phyloP scores from a whole-genome alignment of 1,284 basidiomycete genomes.

The Sporisorium iseilematis-ciliati region DNA sequence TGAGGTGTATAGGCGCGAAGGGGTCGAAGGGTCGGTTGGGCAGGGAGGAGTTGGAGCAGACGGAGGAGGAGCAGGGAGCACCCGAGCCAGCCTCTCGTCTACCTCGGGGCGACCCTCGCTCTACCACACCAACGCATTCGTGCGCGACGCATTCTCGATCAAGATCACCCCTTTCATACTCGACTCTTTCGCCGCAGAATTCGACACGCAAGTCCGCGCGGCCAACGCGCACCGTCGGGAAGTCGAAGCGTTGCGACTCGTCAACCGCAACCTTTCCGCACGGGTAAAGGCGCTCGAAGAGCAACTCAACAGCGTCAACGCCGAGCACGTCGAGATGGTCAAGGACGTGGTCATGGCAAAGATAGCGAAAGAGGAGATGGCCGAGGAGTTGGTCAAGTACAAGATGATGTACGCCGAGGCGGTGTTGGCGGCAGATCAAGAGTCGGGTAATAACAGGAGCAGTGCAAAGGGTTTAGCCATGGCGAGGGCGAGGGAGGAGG shows the following conservation, averaged over 20 bases:
- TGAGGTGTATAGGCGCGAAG: constrained; percentile 51
- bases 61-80: not conserved
- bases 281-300: constrained; percentile 64
- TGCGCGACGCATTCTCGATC: constrained; percentile 63
- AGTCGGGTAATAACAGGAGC: constrained; percentile 33
- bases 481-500: not conserved
- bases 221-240: constrained; percentile 65
- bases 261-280: constrained; percentile 64
- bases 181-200: constrained; percentile 64
- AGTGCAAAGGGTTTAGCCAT: constrained; percentile 17
- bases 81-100: not conserved
- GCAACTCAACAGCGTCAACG: constrained; percentile 56
- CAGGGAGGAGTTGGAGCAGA: not conserved
- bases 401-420: constrained; percentile 67
- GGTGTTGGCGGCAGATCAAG: constrained; percentile 49
- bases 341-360: constrained; percentile 66
- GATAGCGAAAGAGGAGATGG: constrained; percentile 68
- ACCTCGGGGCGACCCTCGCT: not conserved
- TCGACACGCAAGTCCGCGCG: constrained; percentile 61
- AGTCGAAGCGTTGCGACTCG: constrained; percentile 63
- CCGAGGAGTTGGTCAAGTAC: constrained; percentile 65
- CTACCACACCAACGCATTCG: constrained; percentile 58
- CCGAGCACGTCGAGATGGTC: constrained; percentile 68
- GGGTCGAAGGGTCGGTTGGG: not conserved
- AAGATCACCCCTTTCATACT: constrained; percentile 63